Conservation (phyloP, 2,329 filamentous ascomycete genomes). For the Neoascochyta sp. region DNA sequence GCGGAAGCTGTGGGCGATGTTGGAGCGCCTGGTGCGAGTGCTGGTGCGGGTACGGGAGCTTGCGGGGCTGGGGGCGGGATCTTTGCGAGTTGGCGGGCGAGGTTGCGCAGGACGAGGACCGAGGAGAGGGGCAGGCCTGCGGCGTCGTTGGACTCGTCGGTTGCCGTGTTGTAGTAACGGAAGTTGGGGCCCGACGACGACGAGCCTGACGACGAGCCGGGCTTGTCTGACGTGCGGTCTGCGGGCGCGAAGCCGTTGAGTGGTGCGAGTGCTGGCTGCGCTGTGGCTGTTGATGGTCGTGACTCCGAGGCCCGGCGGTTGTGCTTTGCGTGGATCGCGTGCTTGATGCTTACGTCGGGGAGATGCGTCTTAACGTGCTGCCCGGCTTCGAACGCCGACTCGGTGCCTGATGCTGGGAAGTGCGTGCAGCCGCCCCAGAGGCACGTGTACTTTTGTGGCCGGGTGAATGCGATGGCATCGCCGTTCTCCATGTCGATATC, state of each 20-base stretch:
- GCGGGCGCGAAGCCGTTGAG: slow-evolving; percentile 1
- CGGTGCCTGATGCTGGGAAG: slow-evolving; percentile 42
- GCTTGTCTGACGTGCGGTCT: slow-evolving; percentile 8
- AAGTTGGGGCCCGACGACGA: slow-evolving; percentile 21
- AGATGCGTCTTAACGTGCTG: slow-evolving; percentile 68
- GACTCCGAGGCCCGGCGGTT: slow-evolving; percentile 46
- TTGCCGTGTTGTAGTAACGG: slow-evolving; percentile 45
- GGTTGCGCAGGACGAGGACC: slow-evolving; percentile 72
- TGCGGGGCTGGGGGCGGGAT: slow-evolving; percentile 27
- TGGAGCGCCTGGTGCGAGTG: no score
- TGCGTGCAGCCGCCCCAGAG: slow-evolving; percentile 65
- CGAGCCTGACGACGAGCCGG: not conserved
- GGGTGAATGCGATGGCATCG: slow-evolving; percentile 45
- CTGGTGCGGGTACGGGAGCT: slow-evolving; percentile 22
- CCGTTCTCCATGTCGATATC: slow-evolving; percentile 38
- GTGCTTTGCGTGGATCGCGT: slow-evolving; percentile 42
- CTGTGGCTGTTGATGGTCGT: slow-evolving; percentile 24
- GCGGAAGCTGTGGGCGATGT: slow-evolving; percentile 21
- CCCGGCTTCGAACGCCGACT: slow-evolving; percentile 49
- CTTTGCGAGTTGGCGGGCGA: slow-evolving; percentile 53
- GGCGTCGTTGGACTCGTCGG: slow-evolving; percentile 55
- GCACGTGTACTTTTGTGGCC: slow-evolving; percentile 54
- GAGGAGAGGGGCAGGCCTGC: slow-evolving; percentile 76
- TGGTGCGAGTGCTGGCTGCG: slow-evolving; percentile 18
- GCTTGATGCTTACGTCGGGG: slow-evolving; percentile 44